A percentile compares a stretch with the other conserved stretches of the same genome.
Conservation (phyloP, 805 yeast species). For the Myxozyma monticola region DNA sequence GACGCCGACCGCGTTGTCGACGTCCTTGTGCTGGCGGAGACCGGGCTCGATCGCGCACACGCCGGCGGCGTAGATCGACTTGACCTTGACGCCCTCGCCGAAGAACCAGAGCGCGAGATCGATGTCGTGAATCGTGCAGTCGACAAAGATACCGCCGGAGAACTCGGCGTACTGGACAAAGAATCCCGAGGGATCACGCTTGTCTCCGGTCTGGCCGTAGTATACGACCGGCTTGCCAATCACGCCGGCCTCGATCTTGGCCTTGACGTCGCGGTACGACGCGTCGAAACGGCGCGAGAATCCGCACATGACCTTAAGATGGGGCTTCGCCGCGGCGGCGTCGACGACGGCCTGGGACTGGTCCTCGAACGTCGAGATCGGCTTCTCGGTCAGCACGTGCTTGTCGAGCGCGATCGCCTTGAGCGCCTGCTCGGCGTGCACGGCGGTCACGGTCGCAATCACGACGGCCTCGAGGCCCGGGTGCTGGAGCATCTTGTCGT, state of each 20-base stretch:
- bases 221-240: constrained; percentile 15
- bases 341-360: constrained; percentile 15
- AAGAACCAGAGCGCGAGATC: constrained; percentile 28
- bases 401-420: constrained; percentile 15
- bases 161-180: constrained; percentile 29
- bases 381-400: constrained; percentile 29
- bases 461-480: constrained; percentile 19
- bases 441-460: constrained; percentile 23
- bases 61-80: constrained; percentile 26
- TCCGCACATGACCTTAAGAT: constrained; percentile 18
- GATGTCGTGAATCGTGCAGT: constrained; percentile 32
- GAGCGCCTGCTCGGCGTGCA: constrained; percentile 24
- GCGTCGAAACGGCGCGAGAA: constrained; percentile 18
- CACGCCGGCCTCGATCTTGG: constrained; percentile 9
- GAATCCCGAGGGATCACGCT: constrained; percentile 17
- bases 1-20: constrained; percentile 32
- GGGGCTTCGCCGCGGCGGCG: constrained; percentile 12
- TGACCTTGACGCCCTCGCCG: constrained; percentile 27
- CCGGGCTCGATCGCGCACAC: constrained; percentile 29
- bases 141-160: constrained; percentile 35
- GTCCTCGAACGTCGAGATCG: constrained; percentile 29
- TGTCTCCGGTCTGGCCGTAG: constrained; percentile 20
- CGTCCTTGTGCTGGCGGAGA: constrained; percentile 27
- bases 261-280: constrained; percentile 17
- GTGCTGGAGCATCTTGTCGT: constrained; percentile 17